Conservation (phyloP, 208 protist genomes). For the Crithidia mellificae region DNA sequence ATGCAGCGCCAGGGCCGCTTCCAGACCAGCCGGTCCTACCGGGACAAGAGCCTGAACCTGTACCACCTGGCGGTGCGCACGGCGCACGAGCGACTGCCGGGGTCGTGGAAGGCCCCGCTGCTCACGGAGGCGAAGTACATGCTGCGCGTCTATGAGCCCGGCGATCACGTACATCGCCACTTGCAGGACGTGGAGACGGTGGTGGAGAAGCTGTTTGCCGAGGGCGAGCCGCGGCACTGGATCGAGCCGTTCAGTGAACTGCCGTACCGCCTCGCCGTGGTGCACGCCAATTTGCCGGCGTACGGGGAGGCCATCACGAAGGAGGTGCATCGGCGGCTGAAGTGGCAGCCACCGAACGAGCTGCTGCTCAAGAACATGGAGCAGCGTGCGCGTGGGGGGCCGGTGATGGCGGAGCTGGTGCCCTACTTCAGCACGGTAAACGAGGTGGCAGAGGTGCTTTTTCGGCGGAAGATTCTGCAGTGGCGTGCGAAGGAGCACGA, state of each 20-base stretch:
- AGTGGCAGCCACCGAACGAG: conserved; percentile 61
- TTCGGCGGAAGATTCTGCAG: conserved; percentile 70
- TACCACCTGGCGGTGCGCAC: conserved; percentile 82
- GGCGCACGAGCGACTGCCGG: conserved; percentile 76
- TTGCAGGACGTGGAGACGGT: conserved; percentile 72
- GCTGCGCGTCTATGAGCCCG: conserved; percentile 71
- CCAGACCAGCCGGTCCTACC: conserved; percentile 65
- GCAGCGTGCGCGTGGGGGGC: conserved; percentile 60
- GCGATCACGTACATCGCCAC: conserved; percentile 56
- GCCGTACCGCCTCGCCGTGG: conserved; percentile 75
- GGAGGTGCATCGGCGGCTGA: conserved; percentile 47
- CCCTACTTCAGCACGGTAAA: conserved; percentile 71
- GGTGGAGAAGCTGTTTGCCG: conserved; percentile 69
- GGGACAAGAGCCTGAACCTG: conserved; percentile 79
- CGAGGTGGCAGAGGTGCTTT: conserved; percentile 64
- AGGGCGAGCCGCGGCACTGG: conserved; percentile 81
- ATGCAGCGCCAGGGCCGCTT: conserved; percentile 83
- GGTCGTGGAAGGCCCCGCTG: conserved; percentile 81
- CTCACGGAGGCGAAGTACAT: conserved; percentile 87
- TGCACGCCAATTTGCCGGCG: conserved; percentile 74
- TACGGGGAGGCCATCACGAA: conserved; percentile 80
- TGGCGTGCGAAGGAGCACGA: conserved; percentile 79
- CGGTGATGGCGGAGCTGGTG: conserved; percentile 53
- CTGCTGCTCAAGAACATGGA: conserved; percentile 70
- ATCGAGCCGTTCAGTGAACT: conserved; percentile 79